phyloP scores from a whole-genome alignment of 441 rosid genomes.

The Kokia cookei region DNA sequence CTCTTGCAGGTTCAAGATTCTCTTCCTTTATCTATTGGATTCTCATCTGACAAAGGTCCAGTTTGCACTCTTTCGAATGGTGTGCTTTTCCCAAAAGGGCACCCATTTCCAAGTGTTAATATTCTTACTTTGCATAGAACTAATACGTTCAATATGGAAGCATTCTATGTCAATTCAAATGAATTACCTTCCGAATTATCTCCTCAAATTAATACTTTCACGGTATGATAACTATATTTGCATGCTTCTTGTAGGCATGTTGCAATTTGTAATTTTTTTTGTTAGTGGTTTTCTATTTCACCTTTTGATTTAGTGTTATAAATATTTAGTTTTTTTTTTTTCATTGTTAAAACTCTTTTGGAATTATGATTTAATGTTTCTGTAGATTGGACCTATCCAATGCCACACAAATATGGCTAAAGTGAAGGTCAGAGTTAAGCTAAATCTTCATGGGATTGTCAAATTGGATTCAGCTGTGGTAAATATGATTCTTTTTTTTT shows the following conservation, averaged over 20 bases:
- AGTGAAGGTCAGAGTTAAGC: constrained; percentile 54
- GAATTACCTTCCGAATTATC: constrained; percentile 36
- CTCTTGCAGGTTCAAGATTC: constrained; percentile 66
- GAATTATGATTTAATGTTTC: not conserved
- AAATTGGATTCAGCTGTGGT: constrained; percentile 51
- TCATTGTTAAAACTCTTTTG: not conserved
- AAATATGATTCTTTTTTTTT: constrained; percentile 21
- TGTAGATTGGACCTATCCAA: constrained; percentile 59
- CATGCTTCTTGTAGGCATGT: not conserved
- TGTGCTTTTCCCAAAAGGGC: constrained; percentile 51
- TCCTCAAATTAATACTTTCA: constrained; percentile 37
- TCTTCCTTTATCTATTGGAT: constrained; percentile 56
- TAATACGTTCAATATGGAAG: constrained; percentile 43
- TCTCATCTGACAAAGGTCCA: constrained; percentile 49
- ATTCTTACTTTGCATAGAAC: constrained; percentile 46
- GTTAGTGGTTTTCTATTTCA: not conserved
- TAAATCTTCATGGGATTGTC: constrained; percentile 63
- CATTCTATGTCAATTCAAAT: constrained; percentile 41
- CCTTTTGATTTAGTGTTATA: not conserved
- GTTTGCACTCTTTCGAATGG: constrained; percentile 38
- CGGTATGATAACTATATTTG: constrained; percentile 29
- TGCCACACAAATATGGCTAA: constrained; percentile 36
- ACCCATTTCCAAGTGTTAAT: constrained; percentile 56
- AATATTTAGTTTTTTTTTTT: not conserved
- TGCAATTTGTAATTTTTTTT: not conserved